These are phyloP conservation scores for Thielaviopsis euricoi DNA, from an alignment of 2,329 filamentous ascomycete genomes.

Conservation along the genomic window DNA sequence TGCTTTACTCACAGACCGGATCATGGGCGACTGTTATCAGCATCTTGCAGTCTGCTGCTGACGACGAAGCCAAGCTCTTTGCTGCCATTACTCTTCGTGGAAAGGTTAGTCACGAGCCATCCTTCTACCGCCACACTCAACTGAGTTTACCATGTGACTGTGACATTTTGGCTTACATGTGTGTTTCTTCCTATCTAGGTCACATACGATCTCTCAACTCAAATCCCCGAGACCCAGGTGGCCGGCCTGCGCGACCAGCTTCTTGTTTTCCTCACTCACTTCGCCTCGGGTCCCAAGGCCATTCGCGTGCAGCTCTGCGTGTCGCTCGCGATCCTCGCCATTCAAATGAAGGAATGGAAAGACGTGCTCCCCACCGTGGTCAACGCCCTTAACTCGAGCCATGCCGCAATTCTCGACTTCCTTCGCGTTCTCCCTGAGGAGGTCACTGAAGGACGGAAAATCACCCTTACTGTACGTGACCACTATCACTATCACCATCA, in stretches of 20 bases:
- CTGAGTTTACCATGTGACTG: neutral
- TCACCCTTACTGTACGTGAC: slow-evolving; percentile 91
- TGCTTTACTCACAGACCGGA: slow-evolving; percentile 45
- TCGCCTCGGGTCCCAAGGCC: slow-evolving; percentile 64
- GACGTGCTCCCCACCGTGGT: slow-evolving; percentile 77
- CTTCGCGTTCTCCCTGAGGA: slow-evolving; percentile 93
- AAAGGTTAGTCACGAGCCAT: slow-evolving; percentile 47
- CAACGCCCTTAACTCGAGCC: slow-evolving; percentile 57
- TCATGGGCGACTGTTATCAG: slow-evolving; percentile 82
- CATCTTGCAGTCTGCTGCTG: slow-evolving; percentile 67
- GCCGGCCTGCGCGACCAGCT: slow-evolving; percentile 69
- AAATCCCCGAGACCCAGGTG: slow-evolving; percentile 63
- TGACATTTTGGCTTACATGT: neutral
- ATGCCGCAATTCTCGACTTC: slow-evolving; percentile 87
- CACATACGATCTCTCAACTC: slow-evolving; percentile 77
- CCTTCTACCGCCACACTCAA: neutral
- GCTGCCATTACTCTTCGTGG: slow-evolving; percentile 93
- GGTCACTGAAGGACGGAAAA: slow-evolving; percentile 97
- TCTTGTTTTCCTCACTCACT: slow-evolving; percentile 63
- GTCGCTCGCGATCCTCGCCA: slow-evolving; percentile 82
- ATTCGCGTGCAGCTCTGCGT: slow-evolving; percentile 88
- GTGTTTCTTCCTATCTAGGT: slow-evolving; percentile 41
- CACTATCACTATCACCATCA: slow-evolving; percentile 1
- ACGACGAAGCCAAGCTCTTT: slow-evolving; percentile 80
- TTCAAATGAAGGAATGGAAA: slow-evolving; percentile 93